These are phyloP conservation scores for Neofusicoccum ribis DNA, from an alignment of 2,329 filamentous ascomycete species.

Conservation along the genomic window DNA sequence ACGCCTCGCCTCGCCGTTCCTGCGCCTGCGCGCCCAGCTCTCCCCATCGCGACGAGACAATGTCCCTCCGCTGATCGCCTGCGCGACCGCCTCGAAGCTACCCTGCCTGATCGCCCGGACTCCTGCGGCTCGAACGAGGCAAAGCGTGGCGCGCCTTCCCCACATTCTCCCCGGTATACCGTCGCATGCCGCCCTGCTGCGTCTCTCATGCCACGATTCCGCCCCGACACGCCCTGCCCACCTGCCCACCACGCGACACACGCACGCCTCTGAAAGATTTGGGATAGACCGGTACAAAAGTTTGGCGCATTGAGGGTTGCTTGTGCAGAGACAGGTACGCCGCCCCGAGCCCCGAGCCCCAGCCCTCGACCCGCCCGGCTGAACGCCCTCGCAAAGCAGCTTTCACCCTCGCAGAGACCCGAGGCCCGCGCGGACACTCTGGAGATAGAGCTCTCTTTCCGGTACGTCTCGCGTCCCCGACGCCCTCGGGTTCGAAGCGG, in stretches of 20 bases:
- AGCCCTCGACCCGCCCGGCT: not conserved
- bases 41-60: constrained; percentile 35
- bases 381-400: constrained; percentile 8
- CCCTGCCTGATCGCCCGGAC: constrained; percentile 16
- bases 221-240: constrained; percentile 22
- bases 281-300: constrained; percentile 44
- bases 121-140: constrained; percentile 16
- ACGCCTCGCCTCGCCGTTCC: not conserved
- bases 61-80: constrained; percentile 31
- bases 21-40: constrained; percentile 24
- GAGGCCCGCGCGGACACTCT: constrained; percentile 4
- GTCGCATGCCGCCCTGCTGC: constrained; percentile 18
- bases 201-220: constrained; percentile 19
- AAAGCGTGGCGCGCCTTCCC: constrained; percentile 19
- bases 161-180: constrained; percentile 13
- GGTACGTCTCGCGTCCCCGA: not conserved
- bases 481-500: constrained; percentile 12
- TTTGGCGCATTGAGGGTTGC: constrained; percentile 35
- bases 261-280: constrained; percentile 33
- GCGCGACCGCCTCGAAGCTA: constrained; percentile 1
- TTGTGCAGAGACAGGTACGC: constrained; percentile 16
- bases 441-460: constrained; percentile 19
- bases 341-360: not conserved
- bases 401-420: constrained; percentile 9
- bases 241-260: constrained; percentile 7